Evolutionary conservation across 2,329 filamentous ascomycete genomes (phyloP).

Genomic region (Tolypocladium cylindrosporum): DNA sequence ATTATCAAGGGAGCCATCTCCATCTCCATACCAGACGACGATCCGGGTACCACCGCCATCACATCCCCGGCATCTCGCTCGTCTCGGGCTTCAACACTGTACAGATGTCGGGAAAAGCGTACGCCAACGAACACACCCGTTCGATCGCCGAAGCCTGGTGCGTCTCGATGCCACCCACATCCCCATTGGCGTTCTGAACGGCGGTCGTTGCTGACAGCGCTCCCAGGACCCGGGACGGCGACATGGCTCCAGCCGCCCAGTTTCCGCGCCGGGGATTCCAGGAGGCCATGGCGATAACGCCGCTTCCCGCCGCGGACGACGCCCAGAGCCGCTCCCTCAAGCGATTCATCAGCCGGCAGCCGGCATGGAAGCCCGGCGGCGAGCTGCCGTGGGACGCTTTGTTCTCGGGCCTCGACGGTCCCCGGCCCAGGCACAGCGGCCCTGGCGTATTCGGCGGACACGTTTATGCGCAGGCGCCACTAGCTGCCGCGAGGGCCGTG

Average conservation of each 20-base stretch:
- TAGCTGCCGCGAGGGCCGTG: conserved; percentile 23
- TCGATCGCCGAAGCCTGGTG: background rate
- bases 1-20: background rate
- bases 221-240: conserved; percentile 2
- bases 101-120: background rate
- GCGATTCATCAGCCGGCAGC: conserved; percentile 20
- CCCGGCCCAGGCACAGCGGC: conserved; percentile 6
- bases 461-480: conserved; percentile 25
- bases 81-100: background rate
- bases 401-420: conserved; percentile 5
- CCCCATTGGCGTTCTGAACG: background rate
- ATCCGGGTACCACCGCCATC: background rate
- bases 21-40: background rate
- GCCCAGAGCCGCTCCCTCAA: conserved; percentile 4
- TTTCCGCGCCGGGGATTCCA: conserved; percentile 15
- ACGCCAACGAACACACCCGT: background rate
- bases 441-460: conserved; percentile 24
- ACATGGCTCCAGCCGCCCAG: conserved; percentile 1
- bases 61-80: background rate
- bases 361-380: conserved; percentile 20
- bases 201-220: background rate
- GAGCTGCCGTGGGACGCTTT: conserved; percentile 18
- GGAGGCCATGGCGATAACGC: conserved; percentile 17
- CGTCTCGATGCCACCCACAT: background rate
- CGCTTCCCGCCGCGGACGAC: conserved; percentile 9